These are phyloP conservation scores for Symbiodinium pilosum DNA, from an alignment of 73 alveolate genomes.

Conservation along the genomic window DNA sequence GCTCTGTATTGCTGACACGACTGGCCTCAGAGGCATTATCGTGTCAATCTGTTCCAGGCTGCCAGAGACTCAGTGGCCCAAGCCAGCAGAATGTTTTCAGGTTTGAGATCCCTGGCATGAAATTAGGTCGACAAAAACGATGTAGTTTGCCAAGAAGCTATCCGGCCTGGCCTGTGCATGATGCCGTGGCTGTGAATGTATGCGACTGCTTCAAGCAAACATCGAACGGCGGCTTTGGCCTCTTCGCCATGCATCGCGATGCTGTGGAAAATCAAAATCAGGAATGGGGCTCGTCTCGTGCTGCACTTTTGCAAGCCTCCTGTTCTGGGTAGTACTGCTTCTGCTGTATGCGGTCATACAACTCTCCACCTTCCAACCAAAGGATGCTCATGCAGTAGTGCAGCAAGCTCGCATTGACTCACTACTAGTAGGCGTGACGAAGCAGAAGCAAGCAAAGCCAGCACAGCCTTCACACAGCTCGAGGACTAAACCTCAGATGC, in stretches of 20 bases:
- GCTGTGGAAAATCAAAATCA: background rate
- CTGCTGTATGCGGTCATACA: conserved; percentile 93
- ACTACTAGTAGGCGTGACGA: no score
- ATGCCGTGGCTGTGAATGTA: conserved; percentile 96
- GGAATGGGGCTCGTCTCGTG: no score
- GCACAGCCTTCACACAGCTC: conserved; percentile 79
- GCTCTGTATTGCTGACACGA: conserved; percentile 96
- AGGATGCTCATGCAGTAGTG: background rate
- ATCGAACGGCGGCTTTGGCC: conserved; percentile 92
- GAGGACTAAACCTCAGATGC: conserved; percentile 59
- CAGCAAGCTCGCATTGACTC: no score
- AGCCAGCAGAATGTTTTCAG: conserved; percentile 96
- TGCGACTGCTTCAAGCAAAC: conserved; percentile 96
- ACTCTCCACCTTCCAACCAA: conserved; percentile 43
- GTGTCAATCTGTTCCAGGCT: no score
- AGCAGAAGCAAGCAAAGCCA: no score
- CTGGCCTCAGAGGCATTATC: conserved; percentile 45
- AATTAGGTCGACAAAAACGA: no score
- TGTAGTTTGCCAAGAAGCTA: no score
- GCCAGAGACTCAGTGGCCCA: background rate
- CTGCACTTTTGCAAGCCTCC: conserved; percentile 23
- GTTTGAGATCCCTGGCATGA: conserved; percentile 96
- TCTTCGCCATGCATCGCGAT: background rate
- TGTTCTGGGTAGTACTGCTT: conserved; percentile 91
- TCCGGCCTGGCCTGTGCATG: conserved; percentile 95